Conservation (phyloP, 805 yeast genomes). For the Millerozyma acaciae region DNA sequence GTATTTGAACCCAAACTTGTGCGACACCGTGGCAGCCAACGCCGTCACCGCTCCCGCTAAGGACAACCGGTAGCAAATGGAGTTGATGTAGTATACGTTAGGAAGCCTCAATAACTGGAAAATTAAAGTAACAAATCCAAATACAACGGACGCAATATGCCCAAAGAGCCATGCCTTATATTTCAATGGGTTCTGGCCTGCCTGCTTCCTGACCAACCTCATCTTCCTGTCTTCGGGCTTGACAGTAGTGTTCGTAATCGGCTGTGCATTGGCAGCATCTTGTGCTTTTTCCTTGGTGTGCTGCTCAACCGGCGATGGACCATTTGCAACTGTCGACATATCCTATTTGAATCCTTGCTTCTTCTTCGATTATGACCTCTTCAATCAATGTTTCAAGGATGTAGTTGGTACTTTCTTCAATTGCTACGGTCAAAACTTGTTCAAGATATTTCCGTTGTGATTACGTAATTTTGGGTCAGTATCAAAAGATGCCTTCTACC, state of each 20-base stretch:
- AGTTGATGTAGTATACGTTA: conserved; percentile 41
- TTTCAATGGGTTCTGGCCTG: conserved; percentile 35
- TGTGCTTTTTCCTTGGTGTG: neutral
- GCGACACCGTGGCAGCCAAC: conserved; percentile 49
- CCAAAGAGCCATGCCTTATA: conserved; percentile 56
- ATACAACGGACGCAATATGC: conserved; percentile 42
- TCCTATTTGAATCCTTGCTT: too few species aligned
- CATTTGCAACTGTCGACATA: conserved; percentile 8
- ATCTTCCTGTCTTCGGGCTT: conserved; percentile 14
- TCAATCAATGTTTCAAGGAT: too few species aligned
- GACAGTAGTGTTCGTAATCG: conserved; percentile 13
- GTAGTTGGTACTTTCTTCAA: too few species aligned
- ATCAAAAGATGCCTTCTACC: too few species aligned
- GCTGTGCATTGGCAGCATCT: too few species aligned
- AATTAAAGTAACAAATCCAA: conserved; percentile 38
- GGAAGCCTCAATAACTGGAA: conserved; percentile 39
- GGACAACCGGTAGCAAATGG: conserved; percentile 51
- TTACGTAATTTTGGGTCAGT: too few species aligned
- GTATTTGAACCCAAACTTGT: conserved; percentile 54
- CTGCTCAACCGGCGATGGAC: conserved; percentile 1
- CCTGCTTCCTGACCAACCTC: conserved; percentile 28
- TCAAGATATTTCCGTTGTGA: too few species aligned
- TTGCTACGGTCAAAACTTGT: too few species aligned
- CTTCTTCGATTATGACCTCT: neutral
- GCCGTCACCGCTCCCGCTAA: conserved; percentile 55